A percentile compares a stretch with the other conserved stretches of the same genome.
Conservation (phyloP, 2,329 filamentous ascomycete genomes). For the Metarhizium brunneum region DNA sequence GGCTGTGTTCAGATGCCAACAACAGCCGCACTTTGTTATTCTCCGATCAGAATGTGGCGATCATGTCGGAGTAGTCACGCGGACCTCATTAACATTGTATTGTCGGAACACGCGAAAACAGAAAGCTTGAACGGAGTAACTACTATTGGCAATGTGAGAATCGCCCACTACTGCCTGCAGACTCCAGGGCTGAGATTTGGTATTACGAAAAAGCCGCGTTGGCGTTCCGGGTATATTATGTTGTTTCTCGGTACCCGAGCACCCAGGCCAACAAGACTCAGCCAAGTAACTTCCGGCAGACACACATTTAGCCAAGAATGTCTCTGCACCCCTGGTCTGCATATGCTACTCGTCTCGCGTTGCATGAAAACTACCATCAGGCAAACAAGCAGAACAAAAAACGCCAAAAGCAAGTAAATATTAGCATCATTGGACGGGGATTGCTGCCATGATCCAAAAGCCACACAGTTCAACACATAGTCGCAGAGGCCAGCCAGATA, state of each 20-base stretch:
- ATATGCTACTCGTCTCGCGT: neutral
- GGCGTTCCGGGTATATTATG: neutral
- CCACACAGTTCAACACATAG: neutral
- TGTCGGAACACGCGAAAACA: neutral
- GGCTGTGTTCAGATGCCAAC: neutral
- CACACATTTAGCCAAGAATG: neutral
- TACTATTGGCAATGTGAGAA: neutral
- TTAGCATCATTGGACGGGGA: neutral
- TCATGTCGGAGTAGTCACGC: neutral
- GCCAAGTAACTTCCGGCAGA: neutral
- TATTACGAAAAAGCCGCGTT: neutral
- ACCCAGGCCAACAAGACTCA: neutral
- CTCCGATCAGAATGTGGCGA: neutral
- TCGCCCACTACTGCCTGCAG: neutral
- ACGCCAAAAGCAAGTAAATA: neutral
- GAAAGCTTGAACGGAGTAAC: neutral
- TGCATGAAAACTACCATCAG: neutral
- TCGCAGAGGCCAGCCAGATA: neutral
- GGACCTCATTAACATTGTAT: neutral
- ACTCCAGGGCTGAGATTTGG: neutral
- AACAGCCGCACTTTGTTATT: neutral
- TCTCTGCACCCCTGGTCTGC: neutral
- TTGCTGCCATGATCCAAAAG: neutral
- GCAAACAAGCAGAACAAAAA: neutral
- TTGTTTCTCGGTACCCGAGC: neutral